A percentile compares a stretch with the other conserved stretches of the same genome.
Evolutionary conservation across 1,284 basidiomycete species (phyloP).

Genomic region (Pisolithus thermaeus): DNA sequence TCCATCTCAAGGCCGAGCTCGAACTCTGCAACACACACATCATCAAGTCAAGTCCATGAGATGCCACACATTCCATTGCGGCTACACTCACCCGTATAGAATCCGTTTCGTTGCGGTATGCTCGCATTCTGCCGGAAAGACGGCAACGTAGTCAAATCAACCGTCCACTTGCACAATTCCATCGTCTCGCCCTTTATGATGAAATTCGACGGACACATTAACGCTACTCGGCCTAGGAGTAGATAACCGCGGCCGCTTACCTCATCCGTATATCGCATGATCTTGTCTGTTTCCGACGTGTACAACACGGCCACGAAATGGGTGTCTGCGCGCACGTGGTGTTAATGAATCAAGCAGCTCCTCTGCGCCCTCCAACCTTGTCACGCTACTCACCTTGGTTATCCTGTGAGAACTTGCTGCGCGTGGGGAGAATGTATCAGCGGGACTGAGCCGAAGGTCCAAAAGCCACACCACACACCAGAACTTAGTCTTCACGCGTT

Average conservation of each 20-base stretch:
- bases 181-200: conserved; percentile 50
- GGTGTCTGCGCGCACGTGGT: conserved; percentile 42
- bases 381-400: conserved; percentile 44
- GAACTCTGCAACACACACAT: conserved; percentile 47
- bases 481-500: conserved; percentile 73
- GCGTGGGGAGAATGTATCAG: conserved; percentile 8
- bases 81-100: conserved; percentile 61
- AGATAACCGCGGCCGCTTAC: conserved; percentile 27
- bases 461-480: conserved; percentile 45
- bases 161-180: conserved; percentile 82
- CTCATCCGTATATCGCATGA: conserved; percentile 79
- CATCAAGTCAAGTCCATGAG: background rate
- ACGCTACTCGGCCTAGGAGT: conserved; percentile 9
- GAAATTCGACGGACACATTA: conserved; percentile 6
- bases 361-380: background rate
- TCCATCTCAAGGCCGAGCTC: conserved; percentile 76
- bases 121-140: conserved; percentile 66
- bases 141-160: conserved; percentile 69
- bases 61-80: background rate
- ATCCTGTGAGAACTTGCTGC: conserved; percentile 69
- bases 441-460: background rate
- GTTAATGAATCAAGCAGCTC: conserved; percentile 1
- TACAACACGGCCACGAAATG: conserved; percentile 73
- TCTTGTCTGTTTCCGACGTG: conserved; percentile 64
- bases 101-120: conserved; percentile 49